Conservation (phyloP, 148 eudicot species). For the Oxyria digyna region DNA sequence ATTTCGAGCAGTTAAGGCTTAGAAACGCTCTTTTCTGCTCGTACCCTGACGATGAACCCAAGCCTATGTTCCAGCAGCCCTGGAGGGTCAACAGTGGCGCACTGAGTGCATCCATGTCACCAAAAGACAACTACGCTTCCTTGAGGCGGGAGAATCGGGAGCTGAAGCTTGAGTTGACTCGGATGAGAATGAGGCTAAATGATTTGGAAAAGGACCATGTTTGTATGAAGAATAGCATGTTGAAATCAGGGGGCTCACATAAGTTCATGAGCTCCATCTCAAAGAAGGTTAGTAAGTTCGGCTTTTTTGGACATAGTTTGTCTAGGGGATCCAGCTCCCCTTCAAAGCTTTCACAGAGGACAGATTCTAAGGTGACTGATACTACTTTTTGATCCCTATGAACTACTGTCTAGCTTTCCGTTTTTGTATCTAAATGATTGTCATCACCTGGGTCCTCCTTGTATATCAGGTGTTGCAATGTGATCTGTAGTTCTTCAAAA, state of each 20-base stretch:
- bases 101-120: slow-evolving; percentile 78
- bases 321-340: slow-evolving; percentile 64
- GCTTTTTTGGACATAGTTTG: slow-evolving; percentile 30
- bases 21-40: slow-evolving; percentile 18
- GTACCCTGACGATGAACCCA: slow-evolving; percentile 28
- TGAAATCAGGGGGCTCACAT: slow-evolving; percentile 26
- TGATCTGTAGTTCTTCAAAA: background rate
- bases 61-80: slow-evolving; percentile 29
- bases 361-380: slow-evolving; percentile 64
- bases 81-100: slow-evolving; percentile 65
- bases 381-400: slow-evolving; percentile 26
- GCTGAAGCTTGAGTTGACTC: slow-evolving; percentile 70
- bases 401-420: background rate
- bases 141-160: slow-evolving; percentile 78
- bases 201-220: slow-evolving; percentile 86
- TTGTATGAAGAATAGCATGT: slow-evolving; percentile 68
- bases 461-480: background rate
- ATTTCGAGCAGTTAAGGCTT: slow-evolving; percentile 80
- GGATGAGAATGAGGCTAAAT: slow-evolving; percentile 86
- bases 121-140: slow-evolving; percentile 78
- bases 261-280: slow-evolving; percentile 63
- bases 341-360: slow-evolving; percentile 53
- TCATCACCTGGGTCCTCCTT: background rate
- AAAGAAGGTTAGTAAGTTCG: slow-evolving; percentile 52
- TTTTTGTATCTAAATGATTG: background rate